Conservation (phyloP, 2,329 filamentous ascomycete species). For the Talaromyces funiculosus region DNA sequence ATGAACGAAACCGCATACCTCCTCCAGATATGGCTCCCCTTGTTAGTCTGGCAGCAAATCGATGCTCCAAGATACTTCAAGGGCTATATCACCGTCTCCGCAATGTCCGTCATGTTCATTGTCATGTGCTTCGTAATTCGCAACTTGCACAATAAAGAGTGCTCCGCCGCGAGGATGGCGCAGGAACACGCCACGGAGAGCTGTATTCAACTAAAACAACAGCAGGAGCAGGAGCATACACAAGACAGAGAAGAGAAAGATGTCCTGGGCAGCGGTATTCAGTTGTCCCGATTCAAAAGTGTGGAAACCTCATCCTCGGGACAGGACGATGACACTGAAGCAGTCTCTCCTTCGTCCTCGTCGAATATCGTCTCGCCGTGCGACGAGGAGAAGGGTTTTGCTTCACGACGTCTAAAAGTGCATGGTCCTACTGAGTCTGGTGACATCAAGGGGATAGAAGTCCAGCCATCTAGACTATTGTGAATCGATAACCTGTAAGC, state of each 20-base stretch:
- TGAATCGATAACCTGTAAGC: not conserved
- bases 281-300: not conserved
- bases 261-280: too few species aligned
- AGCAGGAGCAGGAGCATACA: not conserved
- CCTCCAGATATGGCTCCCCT: constrained; percentile 63
- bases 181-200: constrained; percentile 1
- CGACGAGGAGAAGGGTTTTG: not conserved
- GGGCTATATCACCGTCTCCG: constrained; percentile 53
- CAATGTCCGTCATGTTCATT: constrained; percentile 48
- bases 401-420: not conserved
- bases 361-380: not conserved
- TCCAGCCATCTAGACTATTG: not conserved
- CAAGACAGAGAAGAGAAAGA: not conserved
- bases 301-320: not conserved
- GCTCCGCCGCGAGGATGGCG: not conserved
- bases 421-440: not conserved
- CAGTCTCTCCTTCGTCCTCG: not conserved
- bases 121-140: constrained; percentile 46
- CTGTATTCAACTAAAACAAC: constrained; percentile 6
- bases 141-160: constrained; percentile 7
- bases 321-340: not conserved
- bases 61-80: constrained; percentile 57
- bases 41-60: constrained; percentile 61
- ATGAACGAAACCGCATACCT: constrained; percentile 69
- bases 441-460: not conserved